A percentile compares a stretch with the other conserved stretches of the same genome.
Evolutionary conservation across 176 grass and related monocot species (phyloP).

Genomic region (Oryza brachyantha): DNA sequence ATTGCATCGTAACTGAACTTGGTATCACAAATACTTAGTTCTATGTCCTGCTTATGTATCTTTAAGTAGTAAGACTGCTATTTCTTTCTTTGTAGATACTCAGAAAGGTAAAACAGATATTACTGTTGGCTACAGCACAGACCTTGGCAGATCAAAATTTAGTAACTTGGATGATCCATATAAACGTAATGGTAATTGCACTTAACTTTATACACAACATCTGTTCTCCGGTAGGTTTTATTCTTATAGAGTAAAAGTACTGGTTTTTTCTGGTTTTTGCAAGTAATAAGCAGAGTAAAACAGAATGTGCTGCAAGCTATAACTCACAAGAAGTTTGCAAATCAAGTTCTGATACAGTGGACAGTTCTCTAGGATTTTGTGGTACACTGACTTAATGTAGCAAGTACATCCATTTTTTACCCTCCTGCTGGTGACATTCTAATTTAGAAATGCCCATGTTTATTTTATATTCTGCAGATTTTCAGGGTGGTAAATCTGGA

Average conservation of each 20-base stretch:
- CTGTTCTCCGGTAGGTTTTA: neutral
- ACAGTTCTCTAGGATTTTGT: slow-evolving; percentile 17
- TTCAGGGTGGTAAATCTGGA: slow-evolving; percentile 29
- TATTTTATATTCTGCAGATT: slow-evolving; percentile 17
- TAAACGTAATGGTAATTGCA: slow-evolving; percentile 7
- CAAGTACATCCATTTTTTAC: neutral
- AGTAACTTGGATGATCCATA: neutral
- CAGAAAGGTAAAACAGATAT: neutral
- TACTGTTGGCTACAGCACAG: neutral
- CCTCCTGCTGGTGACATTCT: slow-evolving; percentile 13
- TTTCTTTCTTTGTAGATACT: slow-evolving; percentile 10
- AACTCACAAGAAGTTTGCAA: slow-evolving; percentile 16
- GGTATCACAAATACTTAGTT: slow-evolving; percentile 10
- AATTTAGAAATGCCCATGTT: slow-evolving; percentile 15
- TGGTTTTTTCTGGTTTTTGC: slow-evolving; percentile 26
- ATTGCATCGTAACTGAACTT: slow-evolving; percentile 31
- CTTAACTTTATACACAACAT: slow-evolving; percentile 27
- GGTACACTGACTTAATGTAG: slow-evolving; percentile 20
- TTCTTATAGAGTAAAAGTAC: neutral
- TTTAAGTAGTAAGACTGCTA: neutral
- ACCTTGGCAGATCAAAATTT: neutral
- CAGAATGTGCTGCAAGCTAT: neutral
- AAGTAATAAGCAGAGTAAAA: slow-evolving; percentile 23
- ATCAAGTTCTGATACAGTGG: slow-evolving; percentile 6
- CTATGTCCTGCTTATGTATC: neutral